phyloP scores from a whole-genome alignment of 768 basidiomycete genomes.

The Baorangia bicolor region DNA sequence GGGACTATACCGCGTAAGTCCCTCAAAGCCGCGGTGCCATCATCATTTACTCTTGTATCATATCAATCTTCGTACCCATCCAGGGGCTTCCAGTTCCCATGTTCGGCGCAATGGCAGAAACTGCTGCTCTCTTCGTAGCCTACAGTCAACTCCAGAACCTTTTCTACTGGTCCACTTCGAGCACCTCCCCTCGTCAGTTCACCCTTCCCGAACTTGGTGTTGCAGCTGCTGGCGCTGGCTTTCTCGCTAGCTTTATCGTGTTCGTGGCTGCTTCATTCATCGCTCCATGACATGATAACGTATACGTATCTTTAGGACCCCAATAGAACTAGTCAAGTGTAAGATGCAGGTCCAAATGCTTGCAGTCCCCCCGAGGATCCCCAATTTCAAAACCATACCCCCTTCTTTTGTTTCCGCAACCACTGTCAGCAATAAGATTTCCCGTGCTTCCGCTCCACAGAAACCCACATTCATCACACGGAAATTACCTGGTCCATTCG shows the following conservation, averaged over 20 bases:
- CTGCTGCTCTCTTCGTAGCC: slow-evolving; percentile 77
- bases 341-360: slow-evolving; percentile 95
- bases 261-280: slow-evolving; percentile 37
- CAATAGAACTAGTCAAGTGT: slow-evolving; percentile 92
- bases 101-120: slow-evolving; percentile 86
- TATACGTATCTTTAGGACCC: slow-evolving; percentile 53
- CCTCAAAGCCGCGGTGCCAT: neutral
- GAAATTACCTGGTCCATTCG: slow-evolving; percentile 49
- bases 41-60: neutral
- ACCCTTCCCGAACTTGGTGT: slow-evolving; percentile 66
- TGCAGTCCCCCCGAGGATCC: slow-evolving; percentile 12
- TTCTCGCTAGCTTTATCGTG: slow-evolving; percentile 80
- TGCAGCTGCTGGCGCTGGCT: slow-evolving; percentile 79
- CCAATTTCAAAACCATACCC: slow-evolving; percentile 11
- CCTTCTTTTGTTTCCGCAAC: slow-evolving; percentile 16
- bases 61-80: neutral
- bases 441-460: slow-evolving; percentile 6
- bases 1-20: slow-evolving; percentile 53
- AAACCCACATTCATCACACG: slow-evolving; percentile 9
- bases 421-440: neutral
- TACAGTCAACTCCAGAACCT: slow-evolving; percentile 70
- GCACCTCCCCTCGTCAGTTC: slow-evolving; percentile 36
- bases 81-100: slow-evolving; percentile 87
- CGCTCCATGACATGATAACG: neutral
- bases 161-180: slow-evolving; percentile 39